phyloP scores from a whole-genome alignment of 495 filamentous ascomycete species.

The Aspergillus conjunctus region DNA sequence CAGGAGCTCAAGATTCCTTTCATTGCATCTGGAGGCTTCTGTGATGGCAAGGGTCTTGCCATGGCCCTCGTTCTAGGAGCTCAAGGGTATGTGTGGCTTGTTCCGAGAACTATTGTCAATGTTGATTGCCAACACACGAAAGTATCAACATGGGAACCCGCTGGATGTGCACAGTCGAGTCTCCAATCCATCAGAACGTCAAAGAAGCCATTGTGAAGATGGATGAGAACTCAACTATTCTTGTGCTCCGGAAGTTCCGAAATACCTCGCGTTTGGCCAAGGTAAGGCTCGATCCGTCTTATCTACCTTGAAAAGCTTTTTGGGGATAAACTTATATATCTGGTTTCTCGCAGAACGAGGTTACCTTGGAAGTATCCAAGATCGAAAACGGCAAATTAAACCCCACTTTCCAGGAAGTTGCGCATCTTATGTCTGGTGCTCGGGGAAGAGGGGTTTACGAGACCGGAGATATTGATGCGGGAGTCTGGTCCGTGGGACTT shows the following conservation, averaged over 20 bases:
- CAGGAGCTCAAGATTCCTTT: slow-evolving; percentile 13
- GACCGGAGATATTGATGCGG: slow-evolving; percentile 11
- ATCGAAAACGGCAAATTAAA: slow-evolving; percentile 9
- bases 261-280: slow-evolving; percentile 12
- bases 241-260: slow-evolving; percentile 12
- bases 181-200: slow-evolving; percentile 15
- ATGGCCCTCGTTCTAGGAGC: slow-evolving; percentile 12
- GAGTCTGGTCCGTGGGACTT: slow-evolving; percentile 15
- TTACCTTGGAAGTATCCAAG: slow-evolving; percentile 7
- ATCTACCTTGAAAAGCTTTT: not conserved
- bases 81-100: slow-evolving; percentile 6
- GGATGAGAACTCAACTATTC: slow-evolving; percentile 8
- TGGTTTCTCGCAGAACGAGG: slow-evolving; percentile 8
- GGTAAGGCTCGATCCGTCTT: not conserved
- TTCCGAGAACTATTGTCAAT: not conserved
- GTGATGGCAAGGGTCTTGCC: slow-evolving; percentile 14
- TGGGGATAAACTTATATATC: not conserved
- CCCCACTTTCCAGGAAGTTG: slow-evolving; percentile 8
- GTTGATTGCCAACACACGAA: not conserved
- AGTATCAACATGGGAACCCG: slow-evolving; percentile 19
- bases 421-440: slow-evolving; percentile 11
- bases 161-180: slow-evolving; percentile 13
- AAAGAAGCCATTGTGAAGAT: slow-evolving; percentile 12
- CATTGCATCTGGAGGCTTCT: slow-evolving; percentile 11
- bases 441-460: slow-evolving; percentile 7